phyloP scores from a whole-genome alignment of 2,329 filamentous ascomycete genomes.

The Onygena corvina region DNA sequence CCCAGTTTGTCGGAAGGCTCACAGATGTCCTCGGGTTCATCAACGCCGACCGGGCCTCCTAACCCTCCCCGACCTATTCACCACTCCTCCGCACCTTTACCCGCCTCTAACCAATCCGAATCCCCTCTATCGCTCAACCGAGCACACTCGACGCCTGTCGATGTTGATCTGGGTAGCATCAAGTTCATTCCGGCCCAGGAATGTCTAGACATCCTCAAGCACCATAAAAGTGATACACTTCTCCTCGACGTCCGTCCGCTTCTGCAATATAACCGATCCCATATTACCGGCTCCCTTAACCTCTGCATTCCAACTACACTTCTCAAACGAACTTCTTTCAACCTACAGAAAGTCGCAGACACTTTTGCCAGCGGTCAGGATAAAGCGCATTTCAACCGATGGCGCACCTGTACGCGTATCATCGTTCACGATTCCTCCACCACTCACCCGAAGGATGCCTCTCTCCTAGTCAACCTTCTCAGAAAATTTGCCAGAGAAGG shows the following conservation, averaged over 20 bases:
- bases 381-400: conserved; percentile 60
- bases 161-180: conserved; percentile 36
- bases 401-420: conserved; percentile 62
- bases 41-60: neutral
- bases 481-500: conserved; percentile 86
- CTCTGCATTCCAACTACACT: conserved; percentile 91
- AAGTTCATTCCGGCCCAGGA: conserved; percentile 44
- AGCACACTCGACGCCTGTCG: conserved; percentile 44
- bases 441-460: conserved; percentile 64
- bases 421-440: conserved; percentile 79
- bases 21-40: neutral
- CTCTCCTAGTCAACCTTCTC: conserved; percentile 69
- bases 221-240: conserved; percentile 45
- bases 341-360: conserved; percentile 72
- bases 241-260: conserved; percentile 78
- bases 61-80: neutral
- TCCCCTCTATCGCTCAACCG: conserved; percentile 17
- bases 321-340: conserved; percentile 80
- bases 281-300: conserved; percentile 72
- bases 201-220: conserved; percentile 47
- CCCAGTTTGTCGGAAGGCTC: neutral
- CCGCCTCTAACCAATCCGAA: neutral
- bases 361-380: conserved; percentile 67
- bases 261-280: conserved; percentile 63
- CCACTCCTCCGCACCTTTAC: neutral